These are phyloP conservation scores for Fusarium humuli DNA, from an alignment of 2,329 filamentous ascomycete genomes.

Conservation along the genomic window DNA sequence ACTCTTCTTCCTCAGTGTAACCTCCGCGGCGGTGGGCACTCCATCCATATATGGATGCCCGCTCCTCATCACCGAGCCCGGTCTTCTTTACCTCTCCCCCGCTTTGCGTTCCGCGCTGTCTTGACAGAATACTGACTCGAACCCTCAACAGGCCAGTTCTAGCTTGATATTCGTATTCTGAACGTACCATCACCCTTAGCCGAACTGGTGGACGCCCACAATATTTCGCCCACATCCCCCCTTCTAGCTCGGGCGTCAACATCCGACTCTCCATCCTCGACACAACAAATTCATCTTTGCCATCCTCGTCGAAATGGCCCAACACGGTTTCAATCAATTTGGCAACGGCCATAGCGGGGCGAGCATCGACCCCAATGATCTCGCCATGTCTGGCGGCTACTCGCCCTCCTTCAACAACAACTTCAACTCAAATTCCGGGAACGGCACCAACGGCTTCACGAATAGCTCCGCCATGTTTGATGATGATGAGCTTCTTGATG, in stretches of 20 bases:
- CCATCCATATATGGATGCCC: constrained; percentile 41
- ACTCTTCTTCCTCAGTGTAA: constrained; percentile 34
- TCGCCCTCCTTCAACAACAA: constrained; percentile 69
- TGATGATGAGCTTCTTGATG: constrained; percentile 89
- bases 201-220: constrained; percentile 43
- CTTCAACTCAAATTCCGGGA: constrained; percentile 68
- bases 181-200: constrained; percentile 33
- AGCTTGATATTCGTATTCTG: constrained; percentile 28
- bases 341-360: constrained; percentile 64
- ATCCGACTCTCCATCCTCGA: constrained; percentile 29
- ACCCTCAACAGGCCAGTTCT: constrained; percentile 30
- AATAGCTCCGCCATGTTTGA: constrained; percentile 82
- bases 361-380: constrained; percentile 85
- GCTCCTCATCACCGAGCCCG: constrained; percentile 37
- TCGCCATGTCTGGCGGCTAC: constrained; percentile 75
- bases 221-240: constrained; percentile 42
- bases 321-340: constrained; percentile 68
- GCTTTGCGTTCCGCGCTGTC: constrained; percentile 29
- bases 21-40: constrained; percentile 36
- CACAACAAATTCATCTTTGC: constrained; percentile 15
- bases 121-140: constrained; percentile 39
- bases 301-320: constrained; percentile 59
- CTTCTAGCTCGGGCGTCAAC: constrained; percentile 39
- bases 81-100: constrained; percentile 31
- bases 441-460: constrained; percentile 77